Percentiles rank a stretch among this genome's conserved stretches.
These are phyloP conservation scores for Mastigamoeba balamuthi DNA, from an alignment of 78 protist genomes.

Conservation along the genomic window DNA sequence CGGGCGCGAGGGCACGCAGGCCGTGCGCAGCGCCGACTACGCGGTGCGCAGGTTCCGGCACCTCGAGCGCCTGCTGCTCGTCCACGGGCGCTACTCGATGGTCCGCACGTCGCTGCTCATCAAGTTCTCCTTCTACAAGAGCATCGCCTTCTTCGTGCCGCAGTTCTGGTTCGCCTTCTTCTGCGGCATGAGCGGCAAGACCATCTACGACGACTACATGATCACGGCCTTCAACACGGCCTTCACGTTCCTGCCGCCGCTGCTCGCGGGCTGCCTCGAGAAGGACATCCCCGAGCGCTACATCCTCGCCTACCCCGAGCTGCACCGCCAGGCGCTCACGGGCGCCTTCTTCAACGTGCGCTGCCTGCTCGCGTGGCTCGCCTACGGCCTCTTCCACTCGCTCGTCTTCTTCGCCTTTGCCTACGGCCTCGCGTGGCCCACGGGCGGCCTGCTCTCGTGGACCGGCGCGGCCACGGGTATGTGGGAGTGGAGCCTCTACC, in stretches of 20 bases:
- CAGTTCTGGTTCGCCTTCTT: slow-evolving; percentile 53
- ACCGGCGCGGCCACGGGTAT: too few relatives aligned
- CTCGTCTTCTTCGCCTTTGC: too few relatives aligned
- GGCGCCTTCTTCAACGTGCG: too few relatives aligned
- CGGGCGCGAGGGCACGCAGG: slow-evolving; percentile 86
- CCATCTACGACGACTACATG: slow-evolving; percentile 48
- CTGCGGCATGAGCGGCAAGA: slow-evolving; percentile 27
- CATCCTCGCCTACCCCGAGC: too few relatives aligned
- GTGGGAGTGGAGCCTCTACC: too few relatives aligned
- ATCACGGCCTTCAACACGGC: slow-evolving; percentile 48
- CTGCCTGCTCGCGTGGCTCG: too few relatives aligned
- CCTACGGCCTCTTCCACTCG: too few relatives aligned
- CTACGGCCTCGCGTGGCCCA: too few relatives aligned
- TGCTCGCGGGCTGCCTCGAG: slow-evolving; percentile 13
- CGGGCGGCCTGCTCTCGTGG: too few relatives aligned
- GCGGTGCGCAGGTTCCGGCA: slow-evolving; percentile 56
- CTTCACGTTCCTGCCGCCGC: slow-evolving; percentile 60
- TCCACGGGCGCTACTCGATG: slow-evolving; percentile 75
- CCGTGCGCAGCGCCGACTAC: slow-evolving; percentile 74
- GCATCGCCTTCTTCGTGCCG: slow-evolving; percentile 25
- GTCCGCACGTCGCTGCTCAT: slow-evolving; percentile 38
- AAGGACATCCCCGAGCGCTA: slow-evolving; percentile 19
- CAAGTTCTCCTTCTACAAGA: slow-evolving; percentile 72
- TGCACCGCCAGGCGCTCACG: too few relatives aligned
- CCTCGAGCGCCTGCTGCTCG: slow-evolving; percentile 39